Base-by-base conservation (phyloP, 495 filamentous ascomycete species). In the Chlorociboria aeruginascens region DNA sequence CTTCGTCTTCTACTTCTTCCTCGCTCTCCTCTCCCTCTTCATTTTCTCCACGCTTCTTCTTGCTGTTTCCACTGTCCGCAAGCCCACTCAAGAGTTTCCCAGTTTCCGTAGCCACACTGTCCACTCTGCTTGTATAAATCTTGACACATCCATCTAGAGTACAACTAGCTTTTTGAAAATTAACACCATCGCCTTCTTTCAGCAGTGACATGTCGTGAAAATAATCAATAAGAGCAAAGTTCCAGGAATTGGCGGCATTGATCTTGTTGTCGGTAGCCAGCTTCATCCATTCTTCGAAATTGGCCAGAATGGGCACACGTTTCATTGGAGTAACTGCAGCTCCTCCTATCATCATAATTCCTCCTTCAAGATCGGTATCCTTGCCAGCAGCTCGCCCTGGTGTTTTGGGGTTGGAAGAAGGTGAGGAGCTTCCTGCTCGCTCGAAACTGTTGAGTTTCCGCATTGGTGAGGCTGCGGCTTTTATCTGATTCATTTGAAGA, bases 221-320 rank as follows among this genome's bases (percentile, higher is more conserved):
- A 63, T 99, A 99, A 63, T 99, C 92, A 61, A 99, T 99, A 7
- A 99, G 76, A 2, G 92, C 92, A 65, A 99, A 96, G 59, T 97
- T 96, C 92, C 92, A 99, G 13, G 92, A 96, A 64, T 99, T 99
- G 20, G 85, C 80, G 36, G 92, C 93, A 61, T 97, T 99, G 68
- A 99, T 99, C 73, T 99, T 99, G 71, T 99, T 99, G 69, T 99
- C 92, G 17, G 90, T 97, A 8, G 93, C 93, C 86, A 97, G 89
- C 76, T 97, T 99, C 93, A 99, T 97, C 92, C 92, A 97, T 61
- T 99, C 93, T 64, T 99, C 92, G 58, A 97, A 99, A 66, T 97
- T 97, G 44, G 93, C 93, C 44, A 97, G 63, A 47, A 99, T 84
- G 0, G 92, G 93, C 31, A 95, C 86, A 36, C 92, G 84, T 72